Evolutionary conservation across 2,329 filamentous ascomycete species (phyloP), one percentile per base, ranked within the genome.

Genomic region (Fusarium sacchari): DNA sequence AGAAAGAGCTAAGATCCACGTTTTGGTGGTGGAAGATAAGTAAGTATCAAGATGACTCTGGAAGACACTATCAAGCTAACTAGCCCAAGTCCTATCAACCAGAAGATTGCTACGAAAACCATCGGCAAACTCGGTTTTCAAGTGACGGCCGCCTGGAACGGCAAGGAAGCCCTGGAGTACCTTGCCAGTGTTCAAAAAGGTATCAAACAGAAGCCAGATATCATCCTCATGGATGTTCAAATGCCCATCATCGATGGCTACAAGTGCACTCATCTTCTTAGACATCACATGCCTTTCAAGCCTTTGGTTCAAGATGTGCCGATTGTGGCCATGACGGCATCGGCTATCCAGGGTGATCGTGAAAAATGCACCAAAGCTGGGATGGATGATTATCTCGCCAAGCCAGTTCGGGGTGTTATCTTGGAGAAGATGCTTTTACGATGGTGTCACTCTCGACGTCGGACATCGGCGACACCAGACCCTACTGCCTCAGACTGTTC

Each of bases 11-110:
- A 88, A 89, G 42, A 86, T 91, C 11, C 89, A 93, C 53, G 85
- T 96, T n/a, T 82, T 96, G 26, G 89, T 96, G 3, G 93, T 95
- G 5, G 94, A 96, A 81, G 94, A 96, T 79, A 95, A 95, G 89
- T 90, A 84, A 85, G 89, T 85, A 6, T 7, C 26, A n/a, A 28
- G 34, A 24, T 7, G 18, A 17, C 17, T 46, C 43, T 2, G 17
- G 18, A 20, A 11, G 20, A 40, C 28, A 28, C 14, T 55, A 4
- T 12, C n/a, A n/a, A 44, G 46, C 73, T 80, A 62, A 80, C 65
- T n/a, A n/a, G 26, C 5, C 30, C 2, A 39, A 88, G 86, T 76
- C 85, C 87, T 5, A 92, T 93, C 70, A 94, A 94, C 74, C 92
- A 94, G 78, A 91, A 93, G 78, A 94, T 94, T 71, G 93, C 93